phyloP scores from a whole-genome alignment of 106 monocot species.

The Vanilla planifolia region DNA sequence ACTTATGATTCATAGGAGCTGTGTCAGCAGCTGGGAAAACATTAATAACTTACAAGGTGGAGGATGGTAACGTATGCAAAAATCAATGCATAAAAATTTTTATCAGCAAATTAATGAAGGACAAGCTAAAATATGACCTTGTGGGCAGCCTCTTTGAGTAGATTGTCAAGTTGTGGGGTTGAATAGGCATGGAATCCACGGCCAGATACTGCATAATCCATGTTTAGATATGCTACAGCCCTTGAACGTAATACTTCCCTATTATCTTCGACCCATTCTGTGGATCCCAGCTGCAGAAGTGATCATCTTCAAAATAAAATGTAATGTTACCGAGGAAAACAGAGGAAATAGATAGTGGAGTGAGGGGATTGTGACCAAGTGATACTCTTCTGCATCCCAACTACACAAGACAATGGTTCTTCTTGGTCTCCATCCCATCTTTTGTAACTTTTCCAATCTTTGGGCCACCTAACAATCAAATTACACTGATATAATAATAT shows the following conservation, averaged over 20 bases:
- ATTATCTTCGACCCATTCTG: slow-evolving; percentile 72
- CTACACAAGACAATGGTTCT: slow-evolving; percentile 58
- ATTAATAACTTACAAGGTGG: too few species aligned
- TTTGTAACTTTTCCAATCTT: slow-evolving; percentile 42
- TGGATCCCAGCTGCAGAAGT: slow-evolving; percentile 52
- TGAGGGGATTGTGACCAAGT: slow-evolving; percentile 37
- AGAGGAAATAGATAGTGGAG: background rate
- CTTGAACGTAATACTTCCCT: slow-evolving; percentile 43
- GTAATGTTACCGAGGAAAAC: background rate
- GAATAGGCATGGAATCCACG: slow-evolving; percentile 44
- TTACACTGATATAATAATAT: too few species aligned
- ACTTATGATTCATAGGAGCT: too few species aligned
- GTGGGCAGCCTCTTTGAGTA: slow-evolving; percentile 41
- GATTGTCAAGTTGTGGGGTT: slow-evolving; percentile 55
- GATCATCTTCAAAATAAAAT: background rate
- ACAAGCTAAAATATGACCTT: slow-evolving; percentile 13
- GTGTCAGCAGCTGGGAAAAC: too few species aligned
- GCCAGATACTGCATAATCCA: slow-evolving; percentile 40
- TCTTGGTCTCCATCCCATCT: slow-evolving; percentile 54
- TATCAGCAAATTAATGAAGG: background rate
- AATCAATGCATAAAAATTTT: too few species aligned
- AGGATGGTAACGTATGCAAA: too few species aligned
- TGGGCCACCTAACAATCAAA: slow-evolving; percentile 38
- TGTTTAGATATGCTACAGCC: slow-evolving; percentile 55
- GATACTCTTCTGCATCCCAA: slow-evolving; percentile 75